These are phyloP conservation scores for Elsinoe australis DNA, from an alignment of 2,329 filamentous ascomycete species.

Conservation along the genomic window DNA sequence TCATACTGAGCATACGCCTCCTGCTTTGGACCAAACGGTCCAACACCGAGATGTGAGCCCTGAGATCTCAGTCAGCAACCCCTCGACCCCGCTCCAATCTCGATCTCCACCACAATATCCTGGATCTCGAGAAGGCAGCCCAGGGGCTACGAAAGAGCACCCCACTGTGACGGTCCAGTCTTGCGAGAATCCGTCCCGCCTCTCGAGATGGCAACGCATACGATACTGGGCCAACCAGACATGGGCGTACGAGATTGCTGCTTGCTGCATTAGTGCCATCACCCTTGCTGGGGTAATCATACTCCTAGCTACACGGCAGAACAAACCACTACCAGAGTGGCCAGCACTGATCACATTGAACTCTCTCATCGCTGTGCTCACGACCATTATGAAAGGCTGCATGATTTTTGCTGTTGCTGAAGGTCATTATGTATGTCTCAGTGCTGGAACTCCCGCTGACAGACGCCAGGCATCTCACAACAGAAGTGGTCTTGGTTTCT, in stretches of 20 bases:
- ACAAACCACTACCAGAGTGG: constrained; percentile 18
- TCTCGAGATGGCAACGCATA: not conserved
- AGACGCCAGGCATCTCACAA: constrained; percentile 17
- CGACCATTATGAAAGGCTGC: constrained; percentile 16
- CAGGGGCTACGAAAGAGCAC: not conserved
- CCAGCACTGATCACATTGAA: constrained; percentile 18
- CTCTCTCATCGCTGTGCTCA: constrained; percentile 15
- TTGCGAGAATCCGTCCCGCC: not conserved
- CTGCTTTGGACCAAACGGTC: no score
- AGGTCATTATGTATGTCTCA: no score
- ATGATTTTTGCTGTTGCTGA: constrained; percentile 11
- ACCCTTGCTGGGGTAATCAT: not conserved
- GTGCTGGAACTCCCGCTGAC: no score
- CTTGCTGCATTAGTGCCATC: not conserved
- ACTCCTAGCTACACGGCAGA: not conserved
- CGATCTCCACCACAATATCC: not conserved
- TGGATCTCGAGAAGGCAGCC: not conserved
- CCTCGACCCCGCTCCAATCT: not conserved
- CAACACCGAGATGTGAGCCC: not conserved
- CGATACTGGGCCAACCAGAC: constrained; percentile 8
- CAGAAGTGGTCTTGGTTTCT: constrained; percentile 20
- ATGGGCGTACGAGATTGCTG: constrained; percentile 7
- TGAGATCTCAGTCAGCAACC: not conserved
- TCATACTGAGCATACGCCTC: no score
- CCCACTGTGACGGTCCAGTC: not conserved